phyloP scores from a whole-genome alignment of 305 asterid genomes.

The Fraxinus greggii region DNA sequence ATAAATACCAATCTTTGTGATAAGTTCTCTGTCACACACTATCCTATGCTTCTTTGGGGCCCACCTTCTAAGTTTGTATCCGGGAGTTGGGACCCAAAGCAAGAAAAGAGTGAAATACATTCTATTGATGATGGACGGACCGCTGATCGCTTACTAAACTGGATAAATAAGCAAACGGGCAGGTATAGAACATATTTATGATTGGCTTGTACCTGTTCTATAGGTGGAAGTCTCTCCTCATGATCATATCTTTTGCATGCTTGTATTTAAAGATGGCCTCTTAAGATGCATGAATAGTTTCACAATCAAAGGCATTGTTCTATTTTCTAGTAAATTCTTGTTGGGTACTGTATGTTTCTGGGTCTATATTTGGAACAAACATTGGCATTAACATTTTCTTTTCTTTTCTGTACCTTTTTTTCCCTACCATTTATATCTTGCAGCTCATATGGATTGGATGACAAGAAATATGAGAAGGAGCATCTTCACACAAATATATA shows the following conservation, averaged over 20 bases:
- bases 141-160: slow-evolving; percentile 59
- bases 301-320: not conserved
- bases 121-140: slow-evolving; percentile 56
- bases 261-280: slow-evolving; percentile 13
- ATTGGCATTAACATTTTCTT: not conserved
- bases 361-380: slow-evolving; percentile 11
- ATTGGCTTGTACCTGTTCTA: slow-evolving; percentile 13
- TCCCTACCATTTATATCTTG: not conserved
- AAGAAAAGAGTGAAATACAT: slow-evolving; percentile 53
- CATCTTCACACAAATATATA: slow-evolving; percentile 56
- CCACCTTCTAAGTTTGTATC: slow-evolving; percentile 70
- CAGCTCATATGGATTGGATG: slow-evolving; percentile 70
- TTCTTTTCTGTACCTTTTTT: not conserved
- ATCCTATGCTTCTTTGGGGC: slow-evolving; percentile 80
- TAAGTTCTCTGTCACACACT: slow-evolving; percentile 66
- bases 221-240: not conserved
- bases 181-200: slow-evolving; percentile 41
- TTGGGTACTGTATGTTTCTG: not conserved
- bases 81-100: slow-evolving; percentile 62
- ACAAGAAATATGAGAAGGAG: slow-evolving; percentile 66
- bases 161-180: slow-evolving; percentile 72
- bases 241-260: not conserved
- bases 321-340: not conserved
- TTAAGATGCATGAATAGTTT: slow-evolving; percentile 16
- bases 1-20: slow-evolving; percentile 69